These are phyloP conservation scores for Sphaerostilbella broomeana DNA, from an alignment of 2,329 filamentous ascomycete genomes.

Conservation along the genomic window DNA sequence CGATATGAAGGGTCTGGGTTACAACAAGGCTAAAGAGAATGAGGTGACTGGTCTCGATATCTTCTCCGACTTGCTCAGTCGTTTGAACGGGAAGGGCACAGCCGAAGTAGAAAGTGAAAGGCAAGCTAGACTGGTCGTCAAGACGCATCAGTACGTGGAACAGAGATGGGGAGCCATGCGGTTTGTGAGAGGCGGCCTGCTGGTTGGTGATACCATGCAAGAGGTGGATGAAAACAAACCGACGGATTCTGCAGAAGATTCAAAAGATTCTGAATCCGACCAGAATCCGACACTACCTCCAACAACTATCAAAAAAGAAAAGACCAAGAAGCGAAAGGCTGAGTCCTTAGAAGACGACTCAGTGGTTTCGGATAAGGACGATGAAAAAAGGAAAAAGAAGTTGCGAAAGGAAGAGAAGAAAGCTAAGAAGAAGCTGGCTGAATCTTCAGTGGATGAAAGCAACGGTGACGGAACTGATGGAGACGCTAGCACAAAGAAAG, in stretches of 20 bases:
- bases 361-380: constrained; percentile 17
- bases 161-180: constrained; percentile 72
- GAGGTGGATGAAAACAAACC: constrained; percentile 24
- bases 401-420: constrained; percentile 36
- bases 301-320: constrained; percentile 36
- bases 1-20: constrained; percentile 84
- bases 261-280: constrained; percentile 20
- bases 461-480: constrained; percentile 13
- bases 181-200: constrained; percentile 80
- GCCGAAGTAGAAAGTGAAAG: constrained; percentile 65
- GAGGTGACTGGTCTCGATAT: constrained; percentile 79
- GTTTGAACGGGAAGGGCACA: constrained; percentile 82
- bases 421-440: constrained; percentile 26
- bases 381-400: constrained; percentile 32
- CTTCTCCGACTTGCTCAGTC: constrained; percentile 78
- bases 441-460: constrained; percentile 18
- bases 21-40: constrained; percentile 66
- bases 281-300: constrained; percentile 16
- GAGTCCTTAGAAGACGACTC: constrained; percentile 30
- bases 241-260: no score
- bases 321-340: constrained; percentile 44
- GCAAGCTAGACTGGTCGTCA: constrained; percentile 59
- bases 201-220: constrained; percentile 52
- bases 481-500: constrained; percentile 14
- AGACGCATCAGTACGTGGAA: constrained; percentile 66